Percentiles rank a stretch among this genome's conserved stretches.
phyloP scores from a whole-genome alignment of 352 stramenopile species.

The Globisporangium barbulae region DNA sequence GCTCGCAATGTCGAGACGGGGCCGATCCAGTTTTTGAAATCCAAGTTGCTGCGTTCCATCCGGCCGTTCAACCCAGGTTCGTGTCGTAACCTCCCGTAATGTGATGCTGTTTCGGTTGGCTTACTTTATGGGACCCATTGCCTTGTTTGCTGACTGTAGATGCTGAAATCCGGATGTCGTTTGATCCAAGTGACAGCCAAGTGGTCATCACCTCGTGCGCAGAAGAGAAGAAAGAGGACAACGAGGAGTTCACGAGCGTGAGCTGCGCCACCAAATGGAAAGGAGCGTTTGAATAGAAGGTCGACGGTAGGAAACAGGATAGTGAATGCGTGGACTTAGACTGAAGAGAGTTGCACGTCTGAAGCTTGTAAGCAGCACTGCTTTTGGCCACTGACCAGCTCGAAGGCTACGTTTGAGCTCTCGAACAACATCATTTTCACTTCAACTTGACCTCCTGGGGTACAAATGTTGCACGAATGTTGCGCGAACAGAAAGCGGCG shows the following conservation, averaged over 20 bases:
- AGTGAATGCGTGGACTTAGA: neutral
- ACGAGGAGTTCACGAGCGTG: conserved; percentile 32
- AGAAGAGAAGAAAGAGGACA: conserved; percentile 8
- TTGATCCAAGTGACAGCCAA: conserved; percentile 32
- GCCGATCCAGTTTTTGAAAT: conserved; percentile 78
- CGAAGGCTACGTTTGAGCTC: no score
- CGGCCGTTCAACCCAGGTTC: conserved; percentile 72
- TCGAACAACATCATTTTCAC: neutral
- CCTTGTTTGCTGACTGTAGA: conserved; percentile 21
- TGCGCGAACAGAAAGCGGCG: neutral
- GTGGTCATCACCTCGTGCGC: conserved; percentile 65
- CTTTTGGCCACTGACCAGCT: neutral
- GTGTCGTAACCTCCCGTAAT: neutral
- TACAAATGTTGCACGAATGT: conserved; percentile 7
- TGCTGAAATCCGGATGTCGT: conserved; percentile 61
- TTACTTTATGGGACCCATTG: neutral
- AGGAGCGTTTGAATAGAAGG: conserved; percentile 52
- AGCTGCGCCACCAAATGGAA: conserved; percentile 65
- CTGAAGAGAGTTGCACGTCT: neutral
- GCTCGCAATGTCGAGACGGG: conserved; percentile 78
- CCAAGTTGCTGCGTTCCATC: conserved; percentile 72
- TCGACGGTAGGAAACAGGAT: neutral
- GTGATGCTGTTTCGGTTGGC: neutral
- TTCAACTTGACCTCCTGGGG: neutral
- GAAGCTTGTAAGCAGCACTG: neutral